Evolutionary conservation across 2,329 filamentous ascomycete genomes (phyloP).

Genomic region (Epichloe uncinata): DNA sequence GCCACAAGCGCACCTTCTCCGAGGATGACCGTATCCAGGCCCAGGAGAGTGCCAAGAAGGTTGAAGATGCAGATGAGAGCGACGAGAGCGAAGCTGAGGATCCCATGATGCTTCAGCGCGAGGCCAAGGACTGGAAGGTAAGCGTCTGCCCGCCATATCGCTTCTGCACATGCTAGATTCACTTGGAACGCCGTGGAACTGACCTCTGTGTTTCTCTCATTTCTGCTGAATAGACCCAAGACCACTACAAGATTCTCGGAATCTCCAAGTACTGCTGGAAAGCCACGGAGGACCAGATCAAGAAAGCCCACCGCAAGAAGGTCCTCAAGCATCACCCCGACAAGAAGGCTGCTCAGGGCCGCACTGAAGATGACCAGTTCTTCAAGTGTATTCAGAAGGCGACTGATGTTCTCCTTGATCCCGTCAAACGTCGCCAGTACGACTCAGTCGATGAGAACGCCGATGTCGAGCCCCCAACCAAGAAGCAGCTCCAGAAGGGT

Average conservation of each 20-base stretch:
- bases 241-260: conserved; percentile 94
- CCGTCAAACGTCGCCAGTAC: conserved; percentile 83
- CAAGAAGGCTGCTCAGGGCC: conserved; percentile 88
- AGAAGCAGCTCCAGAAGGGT: conserved; percentile 76
- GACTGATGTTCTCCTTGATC: conserved; percentile 84
- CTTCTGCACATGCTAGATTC: no score
- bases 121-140: conserved; percentile 99
- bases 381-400: conserved; percentile 99
- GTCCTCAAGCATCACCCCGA: conserved; percentile 97
- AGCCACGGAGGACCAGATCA: conserved; percentile 96
- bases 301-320: conserved; percentile 98
- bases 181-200: background rate
- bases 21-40: conserved; percentile 98
- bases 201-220: background rate
- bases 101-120: conserved; percentile 76
- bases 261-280: conserved; percentile 83
- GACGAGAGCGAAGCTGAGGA: conserved; percentile 94
- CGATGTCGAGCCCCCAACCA: conserved; percentile 80
- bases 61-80: conserved; percentile 78
- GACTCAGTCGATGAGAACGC: conserved; percentile 93
- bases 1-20: conserved; percentile 94
- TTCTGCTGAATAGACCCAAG: conserved; percentile 52
- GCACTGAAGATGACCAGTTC: conserved; percentile 88
- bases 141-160: conserved; percentile 10
- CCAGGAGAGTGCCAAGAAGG: conserved; percentile 86